Evolutionary conservation across 495 filamentous ascomycete genomes (phyloP), one percentile per base, ranked within the genome.

Genomic region (Lichenothelia convexa): DNA sequence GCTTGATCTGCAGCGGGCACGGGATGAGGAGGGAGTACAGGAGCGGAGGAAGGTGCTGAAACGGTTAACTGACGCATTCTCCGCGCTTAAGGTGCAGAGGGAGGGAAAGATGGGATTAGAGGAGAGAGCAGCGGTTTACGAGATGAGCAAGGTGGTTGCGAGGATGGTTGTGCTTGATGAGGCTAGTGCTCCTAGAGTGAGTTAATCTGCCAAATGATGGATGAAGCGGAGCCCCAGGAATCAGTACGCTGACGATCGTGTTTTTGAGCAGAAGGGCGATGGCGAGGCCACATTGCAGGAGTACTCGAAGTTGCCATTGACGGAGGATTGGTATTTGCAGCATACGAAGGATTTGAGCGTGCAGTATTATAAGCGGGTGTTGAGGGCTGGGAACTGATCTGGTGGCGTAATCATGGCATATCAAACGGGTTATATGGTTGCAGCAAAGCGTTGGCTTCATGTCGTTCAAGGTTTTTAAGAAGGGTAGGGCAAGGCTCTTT

Each of bases 61-160:
- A 21, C 62, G 71, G 34, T 54, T 93, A 35, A 58, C 75, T 8
- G 63, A 68, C 32, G 69, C 74, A 12, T 59, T 92, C 24, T 68
- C 70, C 2, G 63, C 64, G 18, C 67, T 82, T 58, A 62, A 71
- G 37, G 65, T 68, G 32, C 64, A 62, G 35, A 55, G 51, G n/a
- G 64, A 42, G 36, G 64, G 68, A 37, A 63, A 70, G 35, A 68
- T 73, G 45, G 71, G 67, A n/a, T 61, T 91, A 30, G 71, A 80
- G 48, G 78, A 93, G 53, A 78, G 73, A 49, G 85, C 83, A 33
- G 81, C 81, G 3, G 64, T 78, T 42, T 62, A 66, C 47, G 75
- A 78, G 49, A 80, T 80, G 57, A 67, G 68, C 26, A 62, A 62
- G 17, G 60, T 71, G 29, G 70, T 75, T 20, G 76, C 73, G 16